phyloP scores from a whole-genome alignment of 2,329 filamentous ascomycete species.

The Curvularia sp. region DNA sequence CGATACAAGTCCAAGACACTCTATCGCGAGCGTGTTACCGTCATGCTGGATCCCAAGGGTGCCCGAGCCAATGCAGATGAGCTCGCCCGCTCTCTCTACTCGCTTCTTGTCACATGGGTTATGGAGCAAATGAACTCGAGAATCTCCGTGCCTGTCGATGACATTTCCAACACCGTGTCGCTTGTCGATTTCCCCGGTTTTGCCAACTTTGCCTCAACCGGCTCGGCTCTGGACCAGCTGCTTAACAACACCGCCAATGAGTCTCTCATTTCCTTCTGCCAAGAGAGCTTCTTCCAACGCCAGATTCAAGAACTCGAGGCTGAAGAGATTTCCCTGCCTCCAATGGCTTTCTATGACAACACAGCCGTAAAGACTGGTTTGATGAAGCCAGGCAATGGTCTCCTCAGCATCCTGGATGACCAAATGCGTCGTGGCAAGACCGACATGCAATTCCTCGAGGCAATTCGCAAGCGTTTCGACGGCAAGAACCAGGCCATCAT shows the following conservation, averaged over 20 bases:
- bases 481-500: conserved; percentile 91
- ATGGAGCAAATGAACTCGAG: conserved; percentile 92
- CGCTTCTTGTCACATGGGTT: conserved; percentile 89
- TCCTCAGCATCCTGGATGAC: conserved; percentile 93
- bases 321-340: conserved; percentile 87
- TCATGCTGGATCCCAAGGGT: conserved; percentile 93
- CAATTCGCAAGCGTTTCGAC: conserved; percentile 89
- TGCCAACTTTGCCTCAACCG: conserved; percentile 80
- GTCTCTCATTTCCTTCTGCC: conserved; percentile 87
- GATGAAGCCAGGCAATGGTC: conserved; percentile 88
- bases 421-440: conserved; percentile 89
- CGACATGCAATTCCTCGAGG: conserved; percentile 89
- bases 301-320: conserved; percentile 93
- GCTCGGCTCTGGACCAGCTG: conserved; percentile 87
- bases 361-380: conserved; percentile 91
- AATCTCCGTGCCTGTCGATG: conserved; percentile 84
- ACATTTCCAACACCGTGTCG: conserved; percentile 90
- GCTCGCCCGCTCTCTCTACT: conserved; percentile 90
- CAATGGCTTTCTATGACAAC: conserved; percentile 98
- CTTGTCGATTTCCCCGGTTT: conserved; percentile 98
- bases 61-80: conserved; percentile 93
- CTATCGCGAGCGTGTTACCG: conserved; percentile 94
- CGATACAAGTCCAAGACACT: conserved; percentile 98
- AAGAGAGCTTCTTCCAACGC: conserved; percentile 95
- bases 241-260: conserved; percentile 94